Percentiles rank a stretch among this genome's conserved stretches.
These are phyloP conservation scores for Polyplosphaeria fusca DNA, from an alignment of 495 filamentous ascomycete genomes.

Conservation along the genomic window DNA sequence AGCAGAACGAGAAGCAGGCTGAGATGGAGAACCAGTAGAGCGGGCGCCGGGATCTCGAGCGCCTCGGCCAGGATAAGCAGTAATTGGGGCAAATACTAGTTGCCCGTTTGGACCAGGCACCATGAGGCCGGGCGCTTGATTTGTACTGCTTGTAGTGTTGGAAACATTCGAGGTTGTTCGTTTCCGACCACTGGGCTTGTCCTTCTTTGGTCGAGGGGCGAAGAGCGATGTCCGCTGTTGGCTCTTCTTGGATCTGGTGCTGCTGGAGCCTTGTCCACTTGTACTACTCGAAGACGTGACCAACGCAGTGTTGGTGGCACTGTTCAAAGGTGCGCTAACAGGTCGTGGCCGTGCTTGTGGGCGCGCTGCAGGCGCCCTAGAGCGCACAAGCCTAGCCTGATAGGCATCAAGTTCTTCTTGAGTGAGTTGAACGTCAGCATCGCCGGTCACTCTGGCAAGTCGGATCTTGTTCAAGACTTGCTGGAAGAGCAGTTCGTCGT, in stretches of 20 bases:
- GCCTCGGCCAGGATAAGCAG: slow-evolving; percentile 25
- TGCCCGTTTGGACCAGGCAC: slow-evolving; percentile 38
- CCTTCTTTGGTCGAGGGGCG: slow-evolving; percentile 11
- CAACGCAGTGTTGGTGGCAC: slow-evolving; percentile 7
- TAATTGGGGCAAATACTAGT: slow-evolving; percentile 37
- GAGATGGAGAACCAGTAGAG: slow-evolving; percentile 25
- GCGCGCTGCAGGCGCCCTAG: slow-evolving; percentile 29
- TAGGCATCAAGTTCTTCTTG: slow-evolving; percentile 30
- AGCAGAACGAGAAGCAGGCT: slow-evolving; percentile 35
- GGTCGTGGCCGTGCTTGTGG: slow-evolving; percentile 7
- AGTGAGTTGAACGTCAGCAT: slow-evolving; percentile 25
- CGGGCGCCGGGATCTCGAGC: slow-evolving; percentile 11
- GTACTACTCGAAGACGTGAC: slow-evolving; percentile 8
- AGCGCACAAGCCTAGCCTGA: slow-evolving; percentile 12
- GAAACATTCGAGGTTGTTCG: slow-evolving; percentile 21
- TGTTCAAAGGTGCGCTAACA: slow-evolving; percentile 5
- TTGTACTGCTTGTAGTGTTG: slow-evolving; percentile 1
- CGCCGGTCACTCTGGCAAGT: slow-evolving; percentile 26
- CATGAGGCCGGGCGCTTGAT: slow-evolving; percentile 35
- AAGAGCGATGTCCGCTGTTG: slow-evolving; percentile 21
- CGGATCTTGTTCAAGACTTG: slow-evolving; percentile 31
- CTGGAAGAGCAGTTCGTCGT: slow-evolving; percentile 29
- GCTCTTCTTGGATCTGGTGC: slow-evolving; percentile 12
- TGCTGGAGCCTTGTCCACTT: slow-evolving; percentile 3
- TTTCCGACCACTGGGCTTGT: slow-evolving; percentile 20